Base-by-base conservation (phyloP, 768 basidiomycete species). In the Dioszegia aurantiaca region DNA sequence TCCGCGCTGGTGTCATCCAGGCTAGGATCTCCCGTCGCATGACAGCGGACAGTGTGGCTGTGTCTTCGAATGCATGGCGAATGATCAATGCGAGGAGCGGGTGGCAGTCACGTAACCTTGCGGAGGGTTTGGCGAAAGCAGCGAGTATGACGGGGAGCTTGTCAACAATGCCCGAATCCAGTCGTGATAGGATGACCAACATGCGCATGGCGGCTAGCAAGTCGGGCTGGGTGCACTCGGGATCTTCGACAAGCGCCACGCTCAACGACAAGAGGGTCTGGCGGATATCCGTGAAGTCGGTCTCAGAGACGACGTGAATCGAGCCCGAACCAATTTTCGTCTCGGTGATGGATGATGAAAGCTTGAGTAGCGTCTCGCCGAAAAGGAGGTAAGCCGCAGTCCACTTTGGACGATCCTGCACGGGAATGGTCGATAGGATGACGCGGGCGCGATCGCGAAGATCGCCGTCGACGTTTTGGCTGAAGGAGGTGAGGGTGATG, bases 21-120 rank as follows among this genome's bases (percentile, higher is more conserved):
- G 86, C 83, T 65, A 85, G 87, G 69, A 98, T 82, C 59, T 90
- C 87, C 62, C 88, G 85, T 23, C 83, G 83, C 85, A 99, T 92
- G 65, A 89, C 81, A 10, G 79, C 80, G 56, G 84, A 82, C 41
- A 98, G 73, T 0, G 62, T 67, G 2, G 78, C 70, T 1, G 80
- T 68, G 62, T 92, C 89, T 77, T 99, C 95, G 47, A 93, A 84
- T 52, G 90, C 78, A 71, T 99, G 95, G 6, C 95, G 87, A n/a
- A 97, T 80, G 60, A 97, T 87, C 68, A 87, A 88, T 40, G 86
- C 85, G 54, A 91, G 83, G 74, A 91, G 90, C 0, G 88, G 85
- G 44, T 90, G 89, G 62, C 86, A 87, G 19, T 87, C 86, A 23
- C 72, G 72, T 2, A 77, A 61, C 26, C 28, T 33, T 17, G 44